A percentile compares a stretch with the other conserved stretches of the same genome.
phyloP scores from a whole-genome alignment of 148 eudicot genomes.

The Cornus controversa region DNA sequence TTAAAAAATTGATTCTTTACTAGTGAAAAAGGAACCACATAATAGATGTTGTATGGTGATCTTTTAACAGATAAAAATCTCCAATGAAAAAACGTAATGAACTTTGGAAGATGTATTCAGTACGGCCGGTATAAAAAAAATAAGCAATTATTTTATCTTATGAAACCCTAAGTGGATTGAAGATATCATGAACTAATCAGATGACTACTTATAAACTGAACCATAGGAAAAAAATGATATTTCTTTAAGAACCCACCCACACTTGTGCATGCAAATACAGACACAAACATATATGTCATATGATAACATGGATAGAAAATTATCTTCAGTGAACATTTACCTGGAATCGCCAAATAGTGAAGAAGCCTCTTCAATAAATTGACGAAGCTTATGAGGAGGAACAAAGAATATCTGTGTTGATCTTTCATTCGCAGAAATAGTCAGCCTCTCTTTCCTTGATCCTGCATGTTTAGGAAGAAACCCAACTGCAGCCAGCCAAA shows the following conservation, averaged over 20 bases:
- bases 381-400: constrained; percentile 86
- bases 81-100: not conserved
- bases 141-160: not conserved
- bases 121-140: too few relatives aligned
- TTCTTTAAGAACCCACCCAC: not conserved
- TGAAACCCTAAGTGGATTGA: not conserved
- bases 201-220: not conserved
- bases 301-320: not conserved
- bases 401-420: constrained; percentile 91
- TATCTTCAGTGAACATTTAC: constrained; percentile 30
- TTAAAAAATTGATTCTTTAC: not conserved
- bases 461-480: constrained; percentile 84
- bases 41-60: not conserved
- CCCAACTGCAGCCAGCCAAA: constrained; percentile 56
- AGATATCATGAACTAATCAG: not conserved
- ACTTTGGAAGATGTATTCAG: not conserved
- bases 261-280: not conserved
- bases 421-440: constrained; percentile 56
- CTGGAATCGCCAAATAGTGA: constrained; percentile 63
- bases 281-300: constrained; percentile 17
- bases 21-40: not conserved
- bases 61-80: not conserved
- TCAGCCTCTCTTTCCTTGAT: constrained; percentile 74
- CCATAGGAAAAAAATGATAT: not conserved
- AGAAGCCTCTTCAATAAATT: constrained; percentile 78